Evolutionary conservation across 192 early-diverging fungal species (phyloP).

Genomic region (Entophlyctis luteolus): DNA sequence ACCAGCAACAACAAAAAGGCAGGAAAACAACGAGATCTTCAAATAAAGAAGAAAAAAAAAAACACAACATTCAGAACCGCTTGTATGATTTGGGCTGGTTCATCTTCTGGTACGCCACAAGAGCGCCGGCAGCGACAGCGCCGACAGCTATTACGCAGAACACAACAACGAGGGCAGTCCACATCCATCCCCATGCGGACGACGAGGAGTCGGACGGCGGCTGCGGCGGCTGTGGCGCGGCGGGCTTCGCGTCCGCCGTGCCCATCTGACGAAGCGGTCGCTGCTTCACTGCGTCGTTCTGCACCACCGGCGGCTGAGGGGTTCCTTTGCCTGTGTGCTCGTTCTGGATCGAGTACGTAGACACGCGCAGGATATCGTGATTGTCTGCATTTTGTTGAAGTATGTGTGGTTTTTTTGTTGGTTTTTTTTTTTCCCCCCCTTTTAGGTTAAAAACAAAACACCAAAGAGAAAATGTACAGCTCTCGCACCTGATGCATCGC

Average conservation of each 20-base stretch:
- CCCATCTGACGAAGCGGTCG: no score
- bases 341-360: constrained; percentile 34
- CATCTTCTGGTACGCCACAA: constrained; percentile 28
- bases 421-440: no score
- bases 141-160: constrained; percentile 32
- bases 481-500: constrained; percentile 72
- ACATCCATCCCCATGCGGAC: background rate
- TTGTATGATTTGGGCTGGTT: constrained; percentile 43
- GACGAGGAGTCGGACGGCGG: background rate
- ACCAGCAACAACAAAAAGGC: no score
- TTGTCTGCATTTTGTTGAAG: constrained; percentile 13
- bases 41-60: background rate
- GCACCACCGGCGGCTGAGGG: background rate
- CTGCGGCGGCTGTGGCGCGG: background rate
- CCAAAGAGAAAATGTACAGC: background rate
- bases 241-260: background rate
- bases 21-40: no score
- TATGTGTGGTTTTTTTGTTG: background rate
- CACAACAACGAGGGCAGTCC: constrained; percentile 18
- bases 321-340: constrained; percentile 9
- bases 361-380: constrained; percentile 40
- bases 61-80: constrained; percentile 39
- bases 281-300: background rate
- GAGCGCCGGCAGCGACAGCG: constrained; percentile 30
- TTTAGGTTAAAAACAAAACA: background rate